Base-by-base conservation (phyloP, 1,139 yeast species). In the Diutina sp. region DNA sequence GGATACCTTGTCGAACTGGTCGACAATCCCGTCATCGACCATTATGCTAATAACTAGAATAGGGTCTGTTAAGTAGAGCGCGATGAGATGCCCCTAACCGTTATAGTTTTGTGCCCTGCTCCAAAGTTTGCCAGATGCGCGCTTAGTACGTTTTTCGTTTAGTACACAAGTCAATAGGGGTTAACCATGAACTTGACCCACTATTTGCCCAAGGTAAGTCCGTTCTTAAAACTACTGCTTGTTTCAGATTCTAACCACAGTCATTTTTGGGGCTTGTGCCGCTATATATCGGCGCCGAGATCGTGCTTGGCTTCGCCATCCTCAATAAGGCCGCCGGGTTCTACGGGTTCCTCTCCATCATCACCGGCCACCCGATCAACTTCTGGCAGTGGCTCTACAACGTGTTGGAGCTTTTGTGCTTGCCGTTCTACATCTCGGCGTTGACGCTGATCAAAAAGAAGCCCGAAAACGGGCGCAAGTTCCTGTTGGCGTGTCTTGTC, bases 321-420 rank as follows among this genome's bases (percentile, higher is more conserved):
- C 77, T 91, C 63, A 91, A 93, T 72, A 91, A 91, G 68, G 90
- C 93, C 60, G 85, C 96, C 58, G 97, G 98, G 9, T 74, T 85
- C 32, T 93, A 86, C 69, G 99, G 98, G 35, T 74, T 91, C 50
- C 73, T 91, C 45, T 90, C 98, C 0, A 71, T 93, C 51, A 79
- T 93, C 65, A 91, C 97, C 0, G 95, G 97, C 1, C 97, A 90
- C 65, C 95, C 95, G 2, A 77, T 91, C 58, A 85, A 84, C 60
- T 82, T 84, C 60, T 74, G 87, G 74, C 97, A 93, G 67, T 88
- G 97, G 96, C 62, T 87, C 1, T 82, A 86, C 64, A 90, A 91
- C 69, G 66, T 85, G 46, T 69, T 85, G 61, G 85, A 95, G 4
- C 73, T 89, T 18, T 58, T 79, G 4, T 74, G 83, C 28, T 72